Conservation (phyloP, 371 early-diverging fungal genomes). For the Smittium mucronatum region DNA sequence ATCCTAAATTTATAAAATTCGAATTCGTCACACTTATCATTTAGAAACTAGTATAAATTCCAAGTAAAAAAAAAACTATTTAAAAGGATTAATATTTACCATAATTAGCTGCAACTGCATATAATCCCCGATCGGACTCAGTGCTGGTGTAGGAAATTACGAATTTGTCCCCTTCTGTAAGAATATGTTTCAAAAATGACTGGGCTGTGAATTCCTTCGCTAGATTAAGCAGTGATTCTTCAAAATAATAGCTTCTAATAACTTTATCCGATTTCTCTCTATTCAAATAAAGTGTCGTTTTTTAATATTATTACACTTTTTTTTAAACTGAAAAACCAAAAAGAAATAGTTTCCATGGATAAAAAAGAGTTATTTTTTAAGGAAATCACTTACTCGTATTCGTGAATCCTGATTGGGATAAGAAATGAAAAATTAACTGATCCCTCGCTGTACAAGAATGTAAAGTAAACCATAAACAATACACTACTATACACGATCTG, state of each 20-base stretch:
- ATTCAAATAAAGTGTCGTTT: neutral
- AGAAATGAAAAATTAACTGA: neutral
- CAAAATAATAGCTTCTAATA: slow-evolving; percentile 12
- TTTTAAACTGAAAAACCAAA: no score
- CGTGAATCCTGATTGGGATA: slow-evolving; percentile 6
- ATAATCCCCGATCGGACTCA: slow-evolving; percentile 56
- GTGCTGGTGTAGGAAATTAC: slow-evolving; percentile 50
- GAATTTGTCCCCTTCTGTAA: slow-evolving; percentile 93
- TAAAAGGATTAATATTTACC: slow-evolving; percentile 30
- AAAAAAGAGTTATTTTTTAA: no score
- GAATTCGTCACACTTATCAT: neutral
- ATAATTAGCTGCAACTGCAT: slow-evolving; percentile 74
- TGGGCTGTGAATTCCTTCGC: slow-evolving; percentile 69
- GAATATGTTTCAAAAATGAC: slow-evolving; percentile 73
- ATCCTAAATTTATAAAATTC: slow-evolving; percentile 39
- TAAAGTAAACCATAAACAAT: slow-evolving; percentile 43
- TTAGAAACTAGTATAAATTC: neutral
- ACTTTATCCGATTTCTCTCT: neutral
- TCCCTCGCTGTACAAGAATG: slow-evolving; percentile 17
- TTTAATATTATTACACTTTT: no score
- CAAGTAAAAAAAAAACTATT: neutral
- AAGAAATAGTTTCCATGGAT: no score
- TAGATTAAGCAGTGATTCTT: slow-evolving; percentile 26
- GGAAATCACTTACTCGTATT: neutral
- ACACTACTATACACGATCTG: slow-evolving; percentile 50